Percentiles rank a stretch among this genome's conserved stretches.
Evolutionary conservation across 495 filamentous ascomycete species (phyloP).

Genomic region (Penicillium silybi): DNA sequence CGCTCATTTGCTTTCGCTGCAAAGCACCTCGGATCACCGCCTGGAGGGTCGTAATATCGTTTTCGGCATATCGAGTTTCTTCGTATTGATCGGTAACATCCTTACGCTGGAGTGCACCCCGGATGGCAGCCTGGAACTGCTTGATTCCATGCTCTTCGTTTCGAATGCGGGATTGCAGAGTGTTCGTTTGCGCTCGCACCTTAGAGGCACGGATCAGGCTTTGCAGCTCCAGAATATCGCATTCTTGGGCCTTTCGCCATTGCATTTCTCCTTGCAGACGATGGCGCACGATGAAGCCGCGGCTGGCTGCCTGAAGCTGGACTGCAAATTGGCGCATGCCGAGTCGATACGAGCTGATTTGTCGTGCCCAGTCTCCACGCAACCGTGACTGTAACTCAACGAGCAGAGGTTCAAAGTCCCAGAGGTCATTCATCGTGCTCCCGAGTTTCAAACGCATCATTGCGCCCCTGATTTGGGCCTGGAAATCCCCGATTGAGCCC

Average conservation of each 20-base stretch:
- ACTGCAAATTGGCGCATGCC: slow-evolving; percentile 75
- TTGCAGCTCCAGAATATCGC: slow-evolving; percentile 74
- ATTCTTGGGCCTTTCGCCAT: slow-evolving; percentile 66
- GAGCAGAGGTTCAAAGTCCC: slow-evolving; percentile 77
- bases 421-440: slow-evolving; percentile 80
- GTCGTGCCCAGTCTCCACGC: slow-evolving; percentile 72
- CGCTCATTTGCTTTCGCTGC: slow-evolving; percentile 36
- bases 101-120: slow-evolving; percentile 56
- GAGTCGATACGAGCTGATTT: slow-evolving; percentile 73
- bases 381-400: slow-evolving; percentile 79
- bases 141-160: slow-evolving; percentile 55
- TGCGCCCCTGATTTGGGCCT: slow-evolving; percentile 82
- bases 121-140: slow-evolving; percentile 56
- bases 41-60: slow-evolving; percentile 61
- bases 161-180: slow-evolving; percentile 58
- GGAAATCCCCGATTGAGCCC: slow-evolving; percentile 67
- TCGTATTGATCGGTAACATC: slow-evolving; percentile 43
- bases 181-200: slow-evolving; percentile 62
- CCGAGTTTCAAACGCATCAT: slow-evolving; percentile 74
- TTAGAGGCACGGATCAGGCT: slow-evolving; percentile 75
- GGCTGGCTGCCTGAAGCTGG: slow-evolving; percentile 69
- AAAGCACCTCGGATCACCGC: slow-evolving; percentile 60
- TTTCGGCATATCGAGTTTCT: slow-evolving; percentile 43
- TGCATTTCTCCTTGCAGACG: slow-evolving; percentile 56
- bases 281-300: slow-evolving; percentile 74